phyloP scores from a whole-genome alignment of 768 basidiomycete species.

The Crepidotus variabilis region DNA sequence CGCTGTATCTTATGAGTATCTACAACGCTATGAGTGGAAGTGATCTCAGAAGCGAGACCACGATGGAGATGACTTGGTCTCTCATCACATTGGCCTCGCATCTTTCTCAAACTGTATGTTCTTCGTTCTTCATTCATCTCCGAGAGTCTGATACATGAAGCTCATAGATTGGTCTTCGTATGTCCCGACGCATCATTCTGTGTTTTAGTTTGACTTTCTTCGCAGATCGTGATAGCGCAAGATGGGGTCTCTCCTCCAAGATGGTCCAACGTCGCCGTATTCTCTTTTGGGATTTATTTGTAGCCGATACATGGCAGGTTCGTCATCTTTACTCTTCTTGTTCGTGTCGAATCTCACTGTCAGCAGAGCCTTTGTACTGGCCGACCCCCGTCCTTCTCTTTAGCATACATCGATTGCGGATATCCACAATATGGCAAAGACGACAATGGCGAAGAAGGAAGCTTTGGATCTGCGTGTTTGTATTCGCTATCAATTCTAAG shows the following conservation, averaged over 20 bases:
- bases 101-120: constrained; percentile 59
- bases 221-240: constrained; percentile 60
- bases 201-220: constrained; percentile 2
- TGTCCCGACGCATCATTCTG: constrained; percentile 20
- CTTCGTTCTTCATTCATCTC: background rate
- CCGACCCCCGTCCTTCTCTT: constrained; percentile 64
- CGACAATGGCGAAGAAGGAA: constrained; percentile 22
- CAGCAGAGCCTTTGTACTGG: constrained; percentile 64
- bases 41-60: constrained; percentile 57
- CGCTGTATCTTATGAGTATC: constrained; percentile 62
- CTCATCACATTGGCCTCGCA: constrained; percentile 62
- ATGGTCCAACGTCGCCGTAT: constrained; percentile 63
- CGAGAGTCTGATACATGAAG: background rate
- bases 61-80: constrained; percentile 72
- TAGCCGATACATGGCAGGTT: constrained; percentile 69
- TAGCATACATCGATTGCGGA: constrained; percentile 64
- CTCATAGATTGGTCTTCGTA: constrained; percentile 62
- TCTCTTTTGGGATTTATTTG: constrained; percentile 77
- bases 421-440: constrained; percentile 42
- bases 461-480: constrained; percentile 31
- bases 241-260: constrained; percentile 60
- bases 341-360: background rate
- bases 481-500: background rate
- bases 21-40: constrained; percentile 70
- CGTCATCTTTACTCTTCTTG: constrained; percentile 11